Evolutionary conservation across 768 basidiomycete genomes (phyloP).

Genomic region (Mycena filopes): DNA sequence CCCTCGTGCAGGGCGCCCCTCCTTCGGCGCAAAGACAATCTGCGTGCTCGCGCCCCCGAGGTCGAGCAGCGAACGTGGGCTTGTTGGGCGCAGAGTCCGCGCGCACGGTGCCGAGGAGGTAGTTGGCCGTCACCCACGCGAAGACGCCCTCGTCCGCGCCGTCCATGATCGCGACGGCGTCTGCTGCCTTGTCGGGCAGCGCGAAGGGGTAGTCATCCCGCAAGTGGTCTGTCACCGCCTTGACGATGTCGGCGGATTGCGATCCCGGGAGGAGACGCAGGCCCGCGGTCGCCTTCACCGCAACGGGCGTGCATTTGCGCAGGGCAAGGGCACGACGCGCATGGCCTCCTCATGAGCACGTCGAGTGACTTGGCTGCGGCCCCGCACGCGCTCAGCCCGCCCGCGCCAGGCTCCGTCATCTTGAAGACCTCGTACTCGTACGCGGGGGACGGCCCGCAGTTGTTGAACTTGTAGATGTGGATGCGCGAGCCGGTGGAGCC

Average conservation of each 20-base stretch:
- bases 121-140: constrained; percentile 98
- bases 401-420: constrained; percentile 75
- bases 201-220: constrained; percentile 74
- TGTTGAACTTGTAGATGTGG: constrained; percentile 98
- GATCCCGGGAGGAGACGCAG: constrained; percentile 73
- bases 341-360: constrained; percentile 81
- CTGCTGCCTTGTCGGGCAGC: constrained; percentile 60
- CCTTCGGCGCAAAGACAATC: constrained; percentile 93
- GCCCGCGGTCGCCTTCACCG: constrained; percentile 94
- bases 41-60: constrained; percentile 97
- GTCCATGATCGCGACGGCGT: constrained; percentile 91
- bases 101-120: constrained; percentile 81
- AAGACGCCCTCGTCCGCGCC: constrained; percentile 97
- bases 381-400: constrained; percentile 67
- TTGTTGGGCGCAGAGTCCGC: constrained; percentile 56
- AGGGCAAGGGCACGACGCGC: constrained; percentile 76
- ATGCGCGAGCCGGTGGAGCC: constrained; percentile 98
- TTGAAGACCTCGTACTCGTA: constrained; percentile 96
- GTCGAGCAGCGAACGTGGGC: constrained; percentile 89
- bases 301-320: constrained; percentile 84
- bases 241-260: constrained; percentile 77
- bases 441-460: constrained; percentile 77
- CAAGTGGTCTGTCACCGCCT: constrained; percentile 74
- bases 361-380: constrained; percentile 86
- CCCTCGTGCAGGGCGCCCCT: constrained; percentile 72